Conservation (phyloP, 306 rosid genomes). For the Purshia tridentata region DNA sequence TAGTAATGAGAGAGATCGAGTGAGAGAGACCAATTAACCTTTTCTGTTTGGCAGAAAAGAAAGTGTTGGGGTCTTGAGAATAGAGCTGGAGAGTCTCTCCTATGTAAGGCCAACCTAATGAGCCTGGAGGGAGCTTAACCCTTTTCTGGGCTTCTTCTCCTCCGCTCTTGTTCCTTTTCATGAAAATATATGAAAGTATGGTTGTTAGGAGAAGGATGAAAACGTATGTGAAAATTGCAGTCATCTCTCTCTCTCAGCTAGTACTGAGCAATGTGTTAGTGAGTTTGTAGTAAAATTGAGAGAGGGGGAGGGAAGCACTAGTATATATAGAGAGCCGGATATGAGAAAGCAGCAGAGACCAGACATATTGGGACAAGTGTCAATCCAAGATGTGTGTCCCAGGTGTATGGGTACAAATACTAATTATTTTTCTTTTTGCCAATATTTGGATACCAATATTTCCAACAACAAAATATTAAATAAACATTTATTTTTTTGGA, state of each 20-base stretch:
- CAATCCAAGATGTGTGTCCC: too few relatives aligned
- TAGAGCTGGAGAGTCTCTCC: constrained; percentile 88
- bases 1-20: too few relatives aligned
- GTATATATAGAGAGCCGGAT: too few relatives aligned
- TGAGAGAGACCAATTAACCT: constrained; percentile 42
- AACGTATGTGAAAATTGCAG: constrained; percentile 24
- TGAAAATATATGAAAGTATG: constrained; percentile 31
- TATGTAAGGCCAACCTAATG: constrained; percentile 89
- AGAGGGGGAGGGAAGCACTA: too few relatives aligned
- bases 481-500: too few relatives aligned
- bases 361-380: too few relatives aligned
- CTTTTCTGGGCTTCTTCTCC: constrained; percentile 19
- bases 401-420: too few relatives aligned
- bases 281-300: constrained; percentile 4
- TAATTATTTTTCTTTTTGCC: too few relatives aligned
- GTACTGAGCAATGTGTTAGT: too few relatives aligned
- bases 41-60: constrained; percentile 67
- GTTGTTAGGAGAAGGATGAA: constrained; percentile 32
- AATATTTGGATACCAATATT: too few relatives aligned
- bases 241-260: constrained; percentile 35
- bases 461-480: too few relatives aligned
- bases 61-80: constrained; percentile 66
- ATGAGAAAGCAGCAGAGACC: too few relatives aligned
- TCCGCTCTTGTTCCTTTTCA: constrained; percentile 11
- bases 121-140: constrained; percentile 86